Base-by-base conservation (phyloP, 805 yeast genomes). In the Metschnikowia peoriensis region DNA sequence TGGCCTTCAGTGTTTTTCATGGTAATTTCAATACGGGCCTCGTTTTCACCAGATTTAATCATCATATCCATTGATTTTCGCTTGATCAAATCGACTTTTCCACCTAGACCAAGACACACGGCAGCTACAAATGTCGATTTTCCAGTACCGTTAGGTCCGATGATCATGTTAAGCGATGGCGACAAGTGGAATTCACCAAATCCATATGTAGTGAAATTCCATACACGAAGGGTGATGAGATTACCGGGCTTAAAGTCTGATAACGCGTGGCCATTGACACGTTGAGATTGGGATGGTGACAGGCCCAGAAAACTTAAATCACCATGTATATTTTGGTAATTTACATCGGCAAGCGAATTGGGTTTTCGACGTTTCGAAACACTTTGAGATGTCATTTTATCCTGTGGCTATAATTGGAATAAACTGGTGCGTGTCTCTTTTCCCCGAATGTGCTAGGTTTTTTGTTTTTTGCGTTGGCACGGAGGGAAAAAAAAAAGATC, bases 141-240 rank as follows among this genome's bases (percentile, higher is more conserved):
- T 7, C 99, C 99, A 0, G 96, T 82, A 37, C 99, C 99, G 66
- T 94, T 94, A 11, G 97, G 97, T 0, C 97, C 99, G 49, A 94
- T 86, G 52, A 94, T 88, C 85, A 94, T 83, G 65, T 94, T 94
- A 64, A 94, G 75, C 1, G 85, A 76, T 0, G 97, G 97, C 0
- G 93, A 87, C 51, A 93, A 78, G 39, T 77, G 76, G 67, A 89
- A 90, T 66, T 86, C 91, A 0, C 88, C 83, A 44, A 79, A 69
- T 1, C 82, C 62, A 65, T 86, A 88, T 0, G 92, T 86, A 64
- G 89, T 84, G 72, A 86, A 86, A 64, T 86, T 84, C 49, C 64
- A 65, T 50, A 86, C 74, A 47, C 70, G 75, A 29, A 86, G 82
- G 14, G 80, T 69, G 3, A 82, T 61, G 45, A 83, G 71, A 44